These are phyloP conservation scores for Moniliophthora roreri DNA, from an alignment of 1,284 basidiomycete genomes.

Conservation along the genomic window DNA sequence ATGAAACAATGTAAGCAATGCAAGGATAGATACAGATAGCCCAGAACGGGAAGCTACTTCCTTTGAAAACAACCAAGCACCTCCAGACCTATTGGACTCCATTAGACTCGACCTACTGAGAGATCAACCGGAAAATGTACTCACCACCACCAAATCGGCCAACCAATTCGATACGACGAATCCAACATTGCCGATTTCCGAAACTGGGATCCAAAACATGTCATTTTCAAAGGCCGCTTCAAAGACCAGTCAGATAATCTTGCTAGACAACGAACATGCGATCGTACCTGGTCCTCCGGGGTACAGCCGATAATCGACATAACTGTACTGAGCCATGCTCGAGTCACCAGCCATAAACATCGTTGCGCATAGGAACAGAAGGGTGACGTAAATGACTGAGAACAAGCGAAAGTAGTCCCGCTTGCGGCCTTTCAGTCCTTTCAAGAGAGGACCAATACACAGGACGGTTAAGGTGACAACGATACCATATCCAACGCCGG, in stretches of 20 bases:
- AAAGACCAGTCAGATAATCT: background rate
- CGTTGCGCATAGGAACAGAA: slow-evolving; percentile 3
- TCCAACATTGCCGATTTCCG: slow-evolving; percentile 9
- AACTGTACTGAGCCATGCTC: slow-evolving; percentile 2
- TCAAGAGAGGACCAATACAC: slow-evolving; percentile 3
- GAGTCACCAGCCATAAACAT: slow-evolving; percentile 3
- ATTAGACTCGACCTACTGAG: background rate
- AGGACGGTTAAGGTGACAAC: slow-evolving; percentile 9
- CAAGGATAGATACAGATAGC: slow-evolving; percentile 1
- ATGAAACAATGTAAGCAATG: background rate
- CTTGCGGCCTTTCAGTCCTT: background rate
- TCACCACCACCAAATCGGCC: slow-evolving; percentile 10
- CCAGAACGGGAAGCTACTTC: slow-evolving; percentile 2
- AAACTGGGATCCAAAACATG: slow-evolving; percentile 10
- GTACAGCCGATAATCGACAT: slow-evolving; percentile 7
- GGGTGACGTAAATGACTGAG: slow-evolving; percentile 6
- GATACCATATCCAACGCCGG: slow-evolving; percentile 10
- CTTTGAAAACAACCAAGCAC: slow-evolving; percentile 7
- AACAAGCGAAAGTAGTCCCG: background rate
- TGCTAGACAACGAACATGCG: background rate
- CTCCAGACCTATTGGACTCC: slow-evolving; percentile 1
- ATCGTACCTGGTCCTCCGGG: background rate
- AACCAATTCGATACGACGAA: slow-evolving; percentile 14
- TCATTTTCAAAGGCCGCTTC: background rate
- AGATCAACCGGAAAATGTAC: background rate